These are phyloP conservation scores for Kitagawia praeruptora DNA, from an alignment of 129 eudicot species.

Conservation along the genomic window DNA sequence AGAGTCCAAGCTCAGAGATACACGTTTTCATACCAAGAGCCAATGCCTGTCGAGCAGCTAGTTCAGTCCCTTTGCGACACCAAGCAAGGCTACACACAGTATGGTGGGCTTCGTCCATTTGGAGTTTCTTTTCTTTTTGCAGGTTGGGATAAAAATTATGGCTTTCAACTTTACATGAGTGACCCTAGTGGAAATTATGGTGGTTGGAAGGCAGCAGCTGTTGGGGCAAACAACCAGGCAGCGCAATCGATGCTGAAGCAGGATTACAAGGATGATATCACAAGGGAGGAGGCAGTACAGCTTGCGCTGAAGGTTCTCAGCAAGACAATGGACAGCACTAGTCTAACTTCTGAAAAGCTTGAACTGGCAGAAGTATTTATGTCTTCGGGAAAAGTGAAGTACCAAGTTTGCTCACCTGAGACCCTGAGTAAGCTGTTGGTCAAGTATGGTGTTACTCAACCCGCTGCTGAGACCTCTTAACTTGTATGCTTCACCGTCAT, in stretches of 20 bases:
- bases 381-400: conserved; percentile 1
- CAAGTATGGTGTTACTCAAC: conserved; percentile 12
- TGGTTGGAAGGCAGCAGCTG: conserved; percentile 15
- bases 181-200: conserved; percentile 13
- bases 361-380: conserved; percentile 10
- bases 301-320: conserved; percentile 14
- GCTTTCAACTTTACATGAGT: conserved; percentile 9
- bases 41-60: conserved; percentile 27
- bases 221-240: conserved; percentile 7
- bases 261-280: conserved; percentile 9
- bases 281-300: conserved; percentile 13
- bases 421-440: conserved; percentile 9
- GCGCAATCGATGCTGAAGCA: conserved; percentile 11
- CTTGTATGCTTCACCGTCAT: not conserved
- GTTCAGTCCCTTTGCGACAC: conserved; percentile 23
- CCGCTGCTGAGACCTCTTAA: not conserved
- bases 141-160: conserved; percentile 9
- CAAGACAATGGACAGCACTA: conserved; percentile 13
- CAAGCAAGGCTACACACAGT: conserved; percentile 29
- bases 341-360: conserved; percentile 7
- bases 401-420: conserved; percentile 11
- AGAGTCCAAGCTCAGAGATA: conserved; percentile 14
- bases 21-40: conserved; percentile 19
- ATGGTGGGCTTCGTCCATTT: conserved; percentile 27
- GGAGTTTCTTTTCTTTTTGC: conserved; percentile 17